Evolutionary conservation across 2,329 filamentous ascomycete species (phyloP).

Genomic region (Pseudopyrenochaeta lycopersici): DNA sequence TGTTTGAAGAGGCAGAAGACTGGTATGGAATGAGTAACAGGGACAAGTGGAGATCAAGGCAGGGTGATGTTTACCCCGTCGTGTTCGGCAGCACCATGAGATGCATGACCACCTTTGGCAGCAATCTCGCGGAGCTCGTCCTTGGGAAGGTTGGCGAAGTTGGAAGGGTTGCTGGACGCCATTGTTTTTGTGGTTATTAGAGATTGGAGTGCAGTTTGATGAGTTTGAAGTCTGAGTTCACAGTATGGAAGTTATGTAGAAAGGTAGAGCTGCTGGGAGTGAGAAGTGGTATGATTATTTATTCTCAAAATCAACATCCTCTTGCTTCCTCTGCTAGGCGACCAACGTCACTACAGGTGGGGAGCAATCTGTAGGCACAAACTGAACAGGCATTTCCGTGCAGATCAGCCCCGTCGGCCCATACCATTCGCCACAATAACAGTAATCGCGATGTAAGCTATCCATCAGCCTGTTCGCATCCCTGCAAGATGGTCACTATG

Average conservation of each 20-base stretch:
- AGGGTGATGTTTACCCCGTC: background rate
- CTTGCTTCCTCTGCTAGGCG: slow-evolving; percentile 18
- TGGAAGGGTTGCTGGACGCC: slow-evolving; percentile 58
- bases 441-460: background rate
- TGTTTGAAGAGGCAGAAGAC: slow-evolving; percentile 1
- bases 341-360: slow-evolving; percentile 25
- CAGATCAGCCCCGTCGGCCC: slow-evolving; percentile 11
- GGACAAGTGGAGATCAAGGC: background rate
- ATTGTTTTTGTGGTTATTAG: slow-evolving; percentile 27
- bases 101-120: slow-evolving; percentile 59
- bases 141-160: slow-evolving; percentile 63
- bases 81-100: slow-evolving; percentile 33
- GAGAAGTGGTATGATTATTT: slow-evolving; percentile 17
- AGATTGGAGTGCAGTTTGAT: slow-evolving; percentile 6
- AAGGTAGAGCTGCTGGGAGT: background rate
- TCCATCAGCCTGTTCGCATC: slow-evolving; percentile 28
- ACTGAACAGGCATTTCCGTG: slow-evolving; percentile 5
- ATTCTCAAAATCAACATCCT: slow-evolving; percentile 12
- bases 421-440: slow-evolving; percentile 12
- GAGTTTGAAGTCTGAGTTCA: slow-evolving; percentile 3
- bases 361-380: background rate
- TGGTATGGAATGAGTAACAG: too few relatives aligned
- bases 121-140: slow-evolving; percentile 60
- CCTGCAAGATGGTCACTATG: slow-evolving; percentile 8
- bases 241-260: background rate